Percentiles rank a stretch among this genome's conserved stretches.
phyloP scores from a whole-genome alignment of 148 eudicot genomes.

The Tetragonia tetragonoides region DNA sequence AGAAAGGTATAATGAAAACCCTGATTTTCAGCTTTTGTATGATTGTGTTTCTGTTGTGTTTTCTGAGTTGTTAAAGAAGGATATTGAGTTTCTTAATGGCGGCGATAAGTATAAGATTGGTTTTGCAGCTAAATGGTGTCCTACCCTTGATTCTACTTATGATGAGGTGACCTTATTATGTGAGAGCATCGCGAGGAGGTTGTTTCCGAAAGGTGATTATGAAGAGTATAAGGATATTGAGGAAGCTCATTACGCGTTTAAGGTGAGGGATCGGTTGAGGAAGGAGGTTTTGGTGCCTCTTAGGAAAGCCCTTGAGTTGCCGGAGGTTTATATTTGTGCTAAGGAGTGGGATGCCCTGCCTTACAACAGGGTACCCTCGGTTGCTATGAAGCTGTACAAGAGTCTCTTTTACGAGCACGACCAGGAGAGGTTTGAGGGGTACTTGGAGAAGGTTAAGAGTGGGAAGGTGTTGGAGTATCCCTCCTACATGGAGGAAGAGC shows the following conservation, averaged over 20 bases:
- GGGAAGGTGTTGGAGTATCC: no score
- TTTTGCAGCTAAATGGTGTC: conserved; percentile 29
- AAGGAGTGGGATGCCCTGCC: conserved; percentile 38
- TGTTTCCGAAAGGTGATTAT: conserved; percentile 43
- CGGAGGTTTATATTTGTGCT: conserved; percentile 46
- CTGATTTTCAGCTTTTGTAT: conserved; percentile 13
- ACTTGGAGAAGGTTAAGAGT: conserved; percentile 36
- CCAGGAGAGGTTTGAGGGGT: conserved; percentile 30
- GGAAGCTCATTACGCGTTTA: conserved; percentile 43
- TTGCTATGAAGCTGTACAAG: conserved; percentile 46
- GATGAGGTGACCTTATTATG: conserved; percentile 20
- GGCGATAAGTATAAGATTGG: not conserved
- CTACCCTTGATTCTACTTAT: conserved; percentile 17
- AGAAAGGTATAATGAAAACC: conserved; percentile 19
- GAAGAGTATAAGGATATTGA: conserved; percentile 30
- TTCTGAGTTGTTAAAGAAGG: not conserved
- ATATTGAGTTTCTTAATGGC: not conserved
- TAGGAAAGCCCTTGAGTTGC: conserved; percentile 37
- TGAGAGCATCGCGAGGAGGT: conserved; percentile 19
- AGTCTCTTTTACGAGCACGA: conserved; percentile 31
- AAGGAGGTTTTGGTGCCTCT: conserved; percentile 57
- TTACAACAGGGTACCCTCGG: conserved; percentile 45
- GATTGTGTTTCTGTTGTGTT: conserved; percentile 21
- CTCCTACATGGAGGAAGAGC: no score
- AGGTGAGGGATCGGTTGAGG: conserved; percentile 42